Evolutionary conservation across 805 yeast species (phyloP), one percentile per base, ranked within the genome.

Genomic region (Starmera caribaea): DNA sequence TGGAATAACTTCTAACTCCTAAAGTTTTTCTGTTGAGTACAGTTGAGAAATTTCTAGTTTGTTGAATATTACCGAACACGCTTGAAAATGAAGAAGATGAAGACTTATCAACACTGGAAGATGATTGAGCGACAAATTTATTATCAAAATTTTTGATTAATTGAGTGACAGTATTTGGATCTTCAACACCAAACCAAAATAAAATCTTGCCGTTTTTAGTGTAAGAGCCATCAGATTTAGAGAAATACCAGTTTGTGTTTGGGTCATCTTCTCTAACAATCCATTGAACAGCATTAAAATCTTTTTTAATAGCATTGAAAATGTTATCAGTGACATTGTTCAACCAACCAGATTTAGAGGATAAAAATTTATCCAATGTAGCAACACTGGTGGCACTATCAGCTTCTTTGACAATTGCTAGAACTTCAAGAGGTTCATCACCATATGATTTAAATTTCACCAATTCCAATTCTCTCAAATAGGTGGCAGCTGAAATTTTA

Each of bases 261-360:
- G 88, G 77, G 61, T 89, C 96, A 54, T 83, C 89, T 62, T 92
- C 97, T 50, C 78, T 73, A 36, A 87, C 90, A 36, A 79, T 73
- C 98, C 98, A 92, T 62, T 79, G 88, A 53, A 92, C 69, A 7
- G 79, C 61, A 29, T 70, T 51, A 61, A 75, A 82, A 57, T 89
- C 95, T 51, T 79, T 80, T 51, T 71, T 77, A 51, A 92, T 72
- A 13, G 94, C 78, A 39, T 71, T 74, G 75, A 95, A 92, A 38
- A 92, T 82, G 62, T 89, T 90, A 58, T 92, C 99, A 42, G 96
- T 83, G 40, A 92, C 96, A 48, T 90, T 90, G 67, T 92, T 92
- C 58, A 90, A 80, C 99, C 99, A 92, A 35, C 97, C 97, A 40
- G 82, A 74, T 59, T 83, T 81, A 16, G 94, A 75, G 17, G 94